Evolutionary conservation across 768 basidiomycete genomes (phyloP).

Genomic region (Russula vinacea): DNA sequence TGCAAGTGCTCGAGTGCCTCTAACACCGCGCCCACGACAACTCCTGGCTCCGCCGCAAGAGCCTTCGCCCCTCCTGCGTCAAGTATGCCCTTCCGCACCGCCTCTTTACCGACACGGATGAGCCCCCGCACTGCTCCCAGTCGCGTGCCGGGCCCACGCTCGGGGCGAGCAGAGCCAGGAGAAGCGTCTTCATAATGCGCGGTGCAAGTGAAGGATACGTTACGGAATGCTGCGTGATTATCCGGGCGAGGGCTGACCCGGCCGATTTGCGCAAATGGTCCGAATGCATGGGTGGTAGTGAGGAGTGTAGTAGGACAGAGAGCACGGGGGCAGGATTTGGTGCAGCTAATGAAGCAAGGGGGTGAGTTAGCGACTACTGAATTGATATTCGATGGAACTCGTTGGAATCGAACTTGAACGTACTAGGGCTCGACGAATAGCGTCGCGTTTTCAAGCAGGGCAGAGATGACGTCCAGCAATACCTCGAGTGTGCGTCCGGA

Average conservation of each 20-base stretch:
- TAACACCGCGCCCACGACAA: slow-evolving; percentile 63
- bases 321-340: slow-evolving; percentile 93
- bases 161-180: slow-evolving; percentile 75
- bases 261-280: slow-evolving; percentile 76
- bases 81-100: slow-evolving; percentile 75
- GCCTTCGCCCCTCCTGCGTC: slow-evolving; percentile 77
- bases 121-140: slow-evolving; percentile 90
- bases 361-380: background rate
- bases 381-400: background rate
- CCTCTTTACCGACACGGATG: slow-evolving; percentile 80
- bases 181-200: slow-evolving; percentile 90
- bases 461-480: slow-evolving; percentile 78
- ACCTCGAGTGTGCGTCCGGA: slow-evolving; percentile 76
- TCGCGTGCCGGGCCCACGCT: slow-evolving; percentile 73
- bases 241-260: slow-evolving; percentile 76
- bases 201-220: slow-evolving; percentile 85
- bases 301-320: slow-evolving; percentile 84
- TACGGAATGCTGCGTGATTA: slow-evolving; percentile 79
- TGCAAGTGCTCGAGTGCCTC: slow-evolving; percentile 60
- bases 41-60: slow-evolving; percentile 58
- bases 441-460: slow-evolving; percentile 80
- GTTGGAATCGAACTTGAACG: slow-evolving; percentile 36
- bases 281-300: slow-evolving; percentile 69
- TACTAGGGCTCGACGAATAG: slow-evolving; percentile 97
- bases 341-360: slow-evolving; percentile 59